Conservation (phyloP, 108 stramenopile species). For the Conticribra guillardii region DNA sequence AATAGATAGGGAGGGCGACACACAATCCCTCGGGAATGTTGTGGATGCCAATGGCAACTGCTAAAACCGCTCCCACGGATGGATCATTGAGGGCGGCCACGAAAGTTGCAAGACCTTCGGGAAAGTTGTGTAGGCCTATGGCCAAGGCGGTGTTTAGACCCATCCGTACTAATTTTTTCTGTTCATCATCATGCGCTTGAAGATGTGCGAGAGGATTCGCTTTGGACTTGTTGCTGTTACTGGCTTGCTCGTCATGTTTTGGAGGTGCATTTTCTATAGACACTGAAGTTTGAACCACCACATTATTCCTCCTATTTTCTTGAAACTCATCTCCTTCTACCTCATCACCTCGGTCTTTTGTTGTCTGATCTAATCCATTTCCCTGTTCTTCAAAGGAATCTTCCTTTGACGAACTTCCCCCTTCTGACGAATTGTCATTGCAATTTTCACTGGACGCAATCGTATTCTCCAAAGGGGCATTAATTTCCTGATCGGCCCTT, state of each 20-base stretch:
- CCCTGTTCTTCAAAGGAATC: neutral
- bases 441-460: slow-evolving; percentile 17
- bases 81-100: slow-evolving; percentile 79
- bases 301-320: neutral
- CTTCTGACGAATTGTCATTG: slow-evolving; percentile 17
- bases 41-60: slow-evolving; percentile 89
- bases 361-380: slow-evolving; percentile 2
- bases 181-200: slow-evolving; percentile 13
- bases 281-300: neutral
- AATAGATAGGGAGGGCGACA: slow-evolving; percentile 89
- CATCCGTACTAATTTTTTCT: slow-evolving; percentile 53
- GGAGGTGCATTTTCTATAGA: slow-evolving; percentile 28
- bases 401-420: neutral
- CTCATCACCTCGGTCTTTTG: neutral
- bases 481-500: slow-evolving; percentile 30
- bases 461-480: slow-evolving; percentile 19
- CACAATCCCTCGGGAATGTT: slow-evolving; percentile 92
- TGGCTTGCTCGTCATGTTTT: neutral
- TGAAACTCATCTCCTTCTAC: neutral
- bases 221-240: too few species aligned
- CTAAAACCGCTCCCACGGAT: slow-evolving; percentile 73
- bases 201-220: neutral
- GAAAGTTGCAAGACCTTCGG: slow-evolving; percentile 92
- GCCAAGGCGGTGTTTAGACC: slow-evolving; percentile 79
- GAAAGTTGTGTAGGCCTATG: slow-evolving; percentile 90